Base-by-base conservation (phyloP, 2,329 filamentous ascomycete species). In the Emmonsiellopsis sp. region DNA sequence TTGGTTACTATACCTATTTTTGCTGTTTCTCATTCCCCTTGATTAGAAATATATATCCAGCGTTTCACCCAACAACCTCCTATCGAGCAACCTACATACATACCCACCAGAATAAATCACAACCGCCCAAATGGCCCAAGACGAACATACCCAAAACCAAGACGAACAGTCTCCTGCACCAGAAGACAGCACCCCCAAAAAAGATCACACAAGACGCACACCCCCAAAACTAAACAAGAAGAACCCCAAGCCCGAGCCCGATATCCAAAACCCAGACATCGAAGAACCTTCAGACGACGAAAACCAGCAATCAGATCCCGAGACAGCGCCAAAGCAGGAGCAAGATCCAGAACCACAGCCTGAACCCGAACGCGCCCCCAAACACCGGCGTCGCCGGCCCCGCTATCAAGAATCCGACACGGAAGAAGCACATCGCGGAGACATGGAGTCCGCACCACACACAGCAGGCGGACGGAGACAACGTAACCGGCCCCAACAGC, bases 351-450 rank as follows among this genome's bases (percentile, higher is more conserved):
- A 73, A 53, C 73, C 71, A 42, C 68, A 77, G 56, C 67, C 67
- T 45, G 69, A 76, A 59, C 52, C 51, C 47, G 55, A 55, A 51
- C 60, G 62, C 56, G 53, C 63, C 54, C 62, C 63, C 53, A 62
- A 63, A 53, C 70, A 70, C 55, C 65, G 71, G 61, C 71, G 67
- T 57, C 65, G 67, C 59, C 68, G 72, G 44, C 59, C 60, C 58
- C 59, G 61, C 54, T 59, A 58, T 43, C 63, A 66, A 59, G 65
- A 68, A 53, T 67, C 64, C 58, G 80, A 81, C 60, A 73, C 73
- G 33, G 80, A 83, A 61, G 77, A 75, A 46, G 69, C 79, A 57
- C 68, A 76, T 5, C 75, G 78, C 60, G 77, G 74, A 61, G 77
- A 81, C 57, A 74, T 78, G 53, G 79, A 77, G 54, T 69, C 71